Percentiles rank a stretch among this genome's conserved stretches.
These are phyloP conservation scores for Syzygium malaccense DNA, from an alignment of 441 rosid species.

Conservation along the genomic window DNA sequence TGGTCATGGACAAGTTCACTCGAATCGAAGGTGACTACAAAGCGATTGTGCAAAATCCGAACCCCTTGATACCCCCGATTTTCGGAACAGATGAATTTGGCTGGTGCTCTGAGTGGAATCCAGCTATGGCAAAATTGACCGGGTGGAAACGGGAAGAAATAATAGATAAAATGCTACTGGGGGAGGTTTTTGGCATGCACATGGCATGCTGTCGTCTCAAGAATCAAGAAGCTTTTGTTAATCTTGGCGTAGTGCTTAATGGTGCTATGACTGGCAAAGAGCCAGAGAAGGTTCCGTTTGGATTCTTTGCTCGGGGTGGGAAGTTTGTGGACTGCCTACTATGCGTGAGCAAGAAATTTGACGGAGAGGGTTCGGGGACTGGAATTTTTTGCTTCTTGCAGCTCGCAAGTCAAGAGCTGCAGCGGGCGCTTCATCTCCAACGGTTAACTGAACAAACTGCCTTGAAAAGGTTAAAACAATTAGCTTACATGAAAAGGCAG, in stretches of 20 bases:
- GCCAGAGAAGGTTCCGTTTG: constrained; percentile 65
- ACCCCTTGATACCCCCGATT: constrained; percentile 88
- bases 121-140: constrained; percentile 70
- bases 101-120: constrained; percentile 98
- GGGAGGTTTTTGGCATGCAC: constrained; percentile 78
- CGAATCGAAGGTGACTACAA: constrained; percentile 94
- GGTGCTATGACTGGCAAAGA: constrained; percentile 67
- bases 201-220: constrained; percentile 71
- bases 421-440: constrained; percentile 86
- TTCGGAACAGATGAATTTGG: constrained; percentile 90
- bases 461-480: constrained; percentile 53
- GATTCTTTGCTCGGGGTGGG: constrained; percentile 60
- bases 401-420: constrained; percentile 87
- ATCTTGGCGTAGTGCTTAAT: constrained; percentile 70
- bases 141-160: constrained; percentile 89
- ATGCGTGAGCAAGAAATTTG: constrained; percentile 77
- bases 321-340: constrained; percentile 77
- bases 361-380: constrained; percentile 64
- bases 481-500: constrained; percentile 78
- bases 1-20: constrained; percentile 92
- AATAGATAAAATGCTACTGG: constrained; percentile 78
- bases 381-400: constrained; percentile 94
- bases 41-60: constrained; percentile 86
- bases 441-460: constrained; percentile 78
- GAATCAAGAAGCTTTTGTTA: constrained; percentile 76